A percentile compares a stretch with the other conserved stretches of the same genome.
Evolutionary conservation across 805 yeast genomes (phyloP).

Genomic region (Pichia membranifaciens): DNA sequence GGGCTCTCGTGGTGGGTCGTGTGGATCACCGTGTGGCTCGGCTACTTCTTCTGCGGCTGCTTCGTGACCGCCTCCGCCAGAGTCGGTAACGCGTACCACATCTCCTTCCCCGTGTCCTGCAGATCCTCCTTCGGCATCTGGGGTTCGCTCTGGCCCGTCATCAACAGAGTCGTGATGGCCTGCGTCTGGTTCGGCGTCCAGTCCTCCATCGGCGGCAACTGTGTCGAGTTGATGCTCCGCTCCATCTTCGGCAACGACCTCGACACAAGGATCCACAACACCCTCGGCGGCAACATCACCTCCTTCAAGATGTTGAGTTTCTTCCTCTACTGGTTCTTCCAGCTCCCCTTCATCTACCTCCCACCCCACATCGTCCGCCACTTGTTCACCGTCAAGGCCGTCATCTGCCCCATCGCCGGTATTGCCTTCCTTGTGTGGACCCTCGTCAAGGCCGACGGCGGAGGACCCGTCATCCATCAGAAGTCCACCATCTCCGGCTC

Average conservation of each 20-base stretch:
- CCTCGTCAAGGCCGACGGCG: constrained; percentile 70
- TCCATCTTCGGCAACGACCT: constrained; percentile 69
- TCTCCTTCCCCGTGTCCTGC: constrained; percentile 77
- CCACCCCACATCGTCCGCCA: constrained; percentile 80
- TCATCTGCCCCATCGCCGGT: constrained; percentile 76
- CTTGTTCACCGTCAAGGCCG: constrained; percentile 76
- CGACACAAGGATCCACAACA: constrained; percentile 57
- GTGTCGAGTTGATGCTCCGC: constrained; percentile 70
- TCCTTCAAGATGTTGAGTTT: constrained; percentile 69
- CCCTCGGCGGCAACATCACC: constrained; percentile 49
- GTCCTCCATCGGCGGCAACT: constrained; percentile 77
- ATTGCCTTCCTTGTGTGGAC: constrained; percentile 82
- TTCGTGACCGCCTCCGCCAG: constrained; percentile 71
- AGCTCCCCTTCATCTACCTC: constrained; percentile 75
- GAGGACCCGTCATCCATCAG: constrained; percentile 64
- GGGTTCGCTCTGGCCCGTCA: constrained; percentile 83
- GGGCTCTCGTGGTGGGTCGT: constrained; percentile 89
- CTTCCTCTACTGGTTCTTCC: constrained; percentile 75
- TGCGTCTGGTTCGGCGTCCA: constrained; percentile 85
- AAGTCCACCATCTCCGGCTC: constrained; percentile 48
- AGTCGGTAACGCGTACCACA: constrained; percentile 74
- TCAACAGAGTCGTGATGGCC: constrained; percentile 79
- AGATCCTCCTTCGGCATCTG: constrained; percentile 82
- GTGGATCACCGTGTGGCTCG: constrained; percentile 86
- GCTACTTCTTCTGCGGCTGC: constrained; percentile 63